phyloP scores from a whole-genome alignment of 1,139 yeast genomes.

The Kurtzmaniella natalensis region DNA sequence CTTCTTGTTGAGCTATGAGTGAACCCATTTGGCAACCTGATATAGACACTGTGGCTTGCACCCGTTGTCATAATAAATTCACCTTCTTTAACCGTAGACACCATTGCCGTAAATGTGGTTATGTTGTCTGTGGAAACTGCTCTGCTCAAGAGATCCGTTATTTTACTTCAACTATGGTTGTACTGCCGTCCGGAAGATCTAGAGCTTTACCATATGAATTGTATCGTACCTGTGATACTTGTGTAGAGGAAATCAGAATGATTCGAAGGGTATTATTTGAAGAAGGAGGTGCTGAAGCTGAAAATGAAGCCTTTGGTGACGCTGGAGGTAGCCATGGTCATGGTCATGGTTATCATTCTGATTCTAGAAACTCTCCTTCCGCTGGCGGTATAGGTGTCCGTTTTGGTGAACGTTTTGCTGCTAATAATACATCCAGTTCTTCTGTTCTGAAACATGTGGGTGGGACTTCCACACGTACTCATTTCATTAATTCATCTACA shows the following conservation, averaged over 20 bases:
- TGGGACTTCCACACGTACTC: not conserved
- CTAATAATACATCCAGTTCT: not conserved
- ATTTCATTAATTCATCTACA: constrained; percentile 25
- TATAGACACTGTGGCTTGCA: constrained; percentile 53
- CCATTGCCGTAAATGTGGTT: constrained; percentile 87
- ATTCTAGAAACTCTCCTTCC: not conserved
- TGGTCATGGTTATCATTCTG: not conserved
- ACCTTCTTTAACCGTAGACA: constrained; percentile 75
- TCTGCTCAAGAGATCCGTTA: constrained; percentile 45
- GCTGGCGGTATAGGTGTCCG: not conserved
- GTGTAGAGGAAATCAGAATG: constrained; percentile 61
- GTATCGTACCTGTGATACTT: constrained; percentile 68
- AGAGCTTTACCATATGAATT: constrained; percentile 26
- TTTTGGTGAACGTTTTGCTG: not conserved
- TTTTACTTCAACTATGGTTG: constrained; percentile 36
- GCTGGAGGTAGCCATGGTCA: not conserved
- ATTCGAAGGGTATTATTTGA: constrained; percentile 43
- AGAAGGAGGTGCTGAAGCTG: constrained; percentile 6
- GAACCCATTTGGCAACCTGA: constrained; percentile 79
- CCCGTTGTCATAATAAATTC: constrained; percentile 54
- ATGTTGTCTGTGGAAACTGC: constrained; percentile 68
- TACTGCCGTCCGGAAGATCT: constrained; percentile 21
- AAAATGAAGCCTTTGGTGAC: not conserved
- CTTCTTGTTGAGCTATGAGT: too few relatives aligned
- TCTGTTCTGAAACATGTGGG: constrained; percentile 1